Base-by-base conservation (phyloP, 139 green algal genomes). In the Edaphochlamys debaryana region DNA sequence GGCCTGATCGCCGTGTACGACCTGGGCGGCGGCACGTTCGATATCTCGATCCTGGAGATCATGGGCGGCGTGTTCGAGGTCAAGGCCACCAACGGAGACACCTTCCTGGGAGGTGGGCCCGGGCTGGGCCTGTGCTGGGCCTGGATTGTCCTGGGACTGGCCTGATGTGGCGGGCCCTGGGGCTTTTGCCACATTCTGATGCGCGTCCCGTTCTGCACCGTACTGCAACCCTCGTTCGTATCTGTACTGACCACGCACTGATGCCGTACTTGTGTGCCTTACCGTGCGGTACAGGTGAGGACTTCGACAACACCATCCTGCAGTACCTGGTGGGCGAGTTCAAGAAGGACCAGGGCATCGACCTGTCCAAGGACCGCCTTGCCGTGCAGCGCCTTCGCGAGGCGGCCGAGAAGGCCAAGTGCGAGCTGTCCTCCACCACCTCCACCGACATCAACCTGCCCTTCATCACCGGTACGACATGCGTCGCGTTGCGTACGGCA, bases 71-170 rank as follows among this genome's bases (percentile, higher is more conserved):
- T 99, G 85, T 98, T 99, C 69, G 96, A 98, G 94, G 96, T 99
- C 45, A 99, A 99, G 92, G 96, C 97, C 71, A 99, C 97, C 62
- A 99, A 99, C 78, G 97, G 97, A 29, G 97, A 99, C 92, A 99
- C 97, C 54, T 99, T 99, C 89, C 87, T 99, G 50, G 97, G 97
- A 64, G 97, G 97, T 68, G 71, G 15, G 85, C 52, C 11, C 11
- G 48, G 48, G 11, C 48, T 15, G 48, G 48, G 48, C 11, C 48
- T 9, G 48, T 9, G 48, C 48, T 9, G 48, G 48, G 48, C 48
- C 11, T 9, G 11, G 48, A n/a, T n/a, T n/a, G n/a, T n/a, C n/a
- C n/a, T n/a, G n/a, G n/a, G n/a, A n/a, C n/a, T n/a, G n/a, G n/a
- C n/a, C 22, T 7, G 58, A 11, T 23, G 67, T 23, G 17, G 63